Evolutionary conservation across 192 early-diverging fungal genomes (phyloP), one percentile per base, ranked within the genome.

Genomic region (Kickxella alabastrina): DNA sequence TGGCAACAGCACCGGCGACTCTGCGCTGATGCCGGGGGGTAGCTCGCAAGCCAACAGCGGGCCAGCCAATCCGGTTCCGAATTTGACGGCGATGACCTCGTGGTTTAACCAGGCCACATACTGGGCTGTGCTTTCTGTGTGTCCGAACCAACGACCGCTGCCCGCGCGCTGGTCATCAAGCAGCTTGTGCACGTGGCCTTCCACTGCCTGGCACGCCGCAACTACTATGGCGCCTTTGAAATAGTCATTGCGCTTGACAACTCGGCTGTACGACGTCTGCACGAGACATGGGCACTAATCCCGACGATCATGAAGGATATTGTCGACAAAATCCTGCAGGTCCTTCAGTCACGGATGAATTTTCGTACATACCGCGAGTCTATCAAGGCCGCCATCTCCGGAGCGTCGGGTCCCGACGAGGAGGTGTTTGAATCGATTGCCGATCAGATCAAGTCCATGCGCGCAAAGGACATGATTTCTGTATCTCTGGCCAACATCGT

Each of bases 61-160:
- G 14, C 39, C 58, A 27, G 54, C 36, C 10, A 65, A 76, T 43
- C 68, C 73, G 26, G 69, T 68, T 18, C 78, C 78, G 0, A 72
- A 51, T 23, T 55, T 79, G 21, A 73, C 64, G 7, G 68, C 65
- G 4, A 69, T 74, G 52, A 76, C 65, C 9, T 68, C 65, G 31
- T 79, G 78, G 78, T 79, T 79, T 37, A 79, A 79, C 50, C 68
- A 68, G 43, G 68, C 68, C n/a, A 68, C 78, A 3, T 77, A 77
- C 41, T 79, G 78, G 78, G 74, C 70, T 0, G 73, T 72, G 35
- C 58, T 71, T 15, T 32, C 65, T 1, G 66, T 79, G 10, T 79
- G 18, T 72, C 78, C 0, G 62, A 76, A 34, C 65, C 65, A 13
- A 66, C 64, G 4, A 54, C 57, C 1, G 54, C 69, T 6, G 73